Evolutionary conservation across 2,329 filamentous ascomycete species (phyloP).

Genomic region (Fusarium torulosum): DNA sequence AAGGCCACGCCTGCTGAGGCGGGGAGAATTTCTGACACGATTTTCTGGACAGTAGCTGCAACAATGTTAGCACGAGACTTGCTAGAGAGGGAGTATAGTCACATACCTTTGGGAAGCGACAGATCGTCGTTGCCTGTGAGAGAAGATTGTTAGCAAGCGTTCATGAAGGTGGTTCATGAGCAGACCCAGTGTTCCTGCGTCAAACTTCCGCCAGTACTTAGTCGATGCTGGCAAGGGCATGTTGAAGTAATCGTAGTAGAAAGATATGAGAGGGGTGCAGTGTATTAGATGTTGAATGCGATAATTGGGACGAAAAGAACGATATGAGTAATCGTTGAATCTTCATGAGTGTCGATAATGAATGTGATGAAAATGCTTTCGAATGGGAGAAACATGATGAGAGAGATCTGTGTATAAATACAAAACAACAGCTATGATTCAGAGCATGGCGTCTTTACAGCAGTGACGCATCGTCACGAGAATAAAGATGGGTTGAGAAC

Average conservation of each 20-base stretch:
- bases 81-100: neutral
- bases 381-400: neutral
- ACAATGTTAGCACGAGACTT: slow-evolving; percentile 45
- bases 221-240: slow-evolving; percentile 44
- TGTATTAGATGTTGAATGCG: slow-evolving; percentile 3
- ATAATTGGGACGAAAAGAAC: slow-evolving; percentile 24
- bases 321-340: slow-evolving; percentile 4
- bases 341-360: slow-evolving; percentile 9
- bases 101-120: slow-evolving; percentile 73
- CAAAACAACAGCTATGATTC: neutral
- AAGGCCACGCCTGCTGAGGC: slow-evolving; percentile 82
- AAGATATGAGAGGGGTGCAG: slow-evolving; percentile 4
- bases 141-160: slow-evolving; percentile 51
- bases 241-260: neutral
- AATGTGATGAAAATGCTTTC: slow-evolving; percentile 10
- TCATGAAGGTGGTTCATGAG: slow-evolving; percentile 2
- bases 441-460: neutral
- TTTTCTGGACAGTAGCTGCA: slow-evolving; percentile 79
- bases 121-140: slow-evolving; percentile 71
- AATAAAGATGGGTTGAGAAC: slow-evolving; percentile 10
- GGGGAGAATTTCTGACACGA: slow-evolving; percentile 93
- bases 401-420: slow-evolving; percentile 12
- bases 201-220: slow-evolving; percentile 48
- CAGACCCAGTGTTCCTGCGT: slow-evolving; percentile 40
- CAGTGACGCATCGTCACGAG: slow-evolving; percentile 35